Conservation (phyloP, 768 basidiomycete genomes). For the Scleroderma citrinum region DNA sequence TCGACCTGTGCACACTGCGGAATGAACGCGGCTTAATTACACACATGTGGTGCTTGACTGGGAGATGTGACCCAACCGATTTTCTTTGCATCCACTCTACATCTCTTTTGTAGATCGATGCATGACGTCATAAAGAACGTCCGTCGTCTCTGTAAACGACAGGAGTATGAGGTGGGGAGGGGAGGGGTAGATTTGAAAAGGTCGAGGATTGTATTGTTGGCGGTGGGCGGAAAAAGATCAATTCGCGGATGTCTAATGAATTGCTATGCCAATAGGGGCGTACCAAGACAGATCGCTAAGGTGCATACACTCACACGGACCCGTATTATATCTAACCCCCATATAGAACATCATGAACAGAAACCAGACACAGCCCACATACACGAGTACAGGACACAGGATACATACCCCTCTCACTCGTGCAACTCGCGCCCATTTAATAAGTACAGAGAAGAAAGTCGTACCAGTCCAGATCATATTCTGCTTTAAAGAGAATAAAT, state of each 20-base stretch:
- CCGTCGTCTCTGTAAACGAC: constrained; percentile 78
- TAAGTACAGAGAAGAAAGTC: constrained; percentile 65
- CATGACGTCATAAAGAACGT: constrained; percentile 95
- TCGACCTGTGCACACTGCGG: constrained; percentile 72
- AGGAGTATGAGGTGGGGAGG: constrained; percentile 93
- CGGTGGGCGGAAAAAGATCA: constrained; percentile 82
- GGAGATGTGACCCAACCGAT: constrained; percentile 93
- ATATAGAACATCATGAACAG: constrained; percentile 67
- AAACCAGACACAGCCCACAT: constrained; percentile 85
- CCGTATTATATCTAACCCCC: constrained; percentile 3
- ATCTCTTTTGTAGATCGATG: constrained; percentile 89
- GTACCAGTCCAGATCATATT: constrained; percentile 93
- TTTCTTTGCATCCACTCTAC: constrained; percentile 81
- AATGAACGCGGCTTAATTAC: constrained; percentile 90
- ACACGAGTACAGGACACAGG: constrained; percentile 91
- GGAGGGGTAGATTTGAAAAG: constrained; percentile 98
- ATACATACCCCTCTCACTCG: constrained; percentile 30
- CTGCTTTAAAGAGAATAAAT: constrained; percentile 88
- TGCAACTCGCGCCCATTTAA: constrained; percentile 7
- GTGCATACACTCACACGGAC: constrained; percentile 28
- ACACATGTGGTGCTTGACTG: constrained; percentile 93
- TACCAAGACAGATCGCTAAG: constrained; percentile 92
- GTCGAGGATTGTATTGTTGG: constrained; percentile 91
- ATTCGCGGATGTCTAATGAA: constrained; percentile 71
- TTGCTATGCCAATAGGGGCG: constrained; percentile 89